phyloP scores from a whole-genome alignment of 257 asterid genomes.

The Solanum pimpinellifolium region DNA sequence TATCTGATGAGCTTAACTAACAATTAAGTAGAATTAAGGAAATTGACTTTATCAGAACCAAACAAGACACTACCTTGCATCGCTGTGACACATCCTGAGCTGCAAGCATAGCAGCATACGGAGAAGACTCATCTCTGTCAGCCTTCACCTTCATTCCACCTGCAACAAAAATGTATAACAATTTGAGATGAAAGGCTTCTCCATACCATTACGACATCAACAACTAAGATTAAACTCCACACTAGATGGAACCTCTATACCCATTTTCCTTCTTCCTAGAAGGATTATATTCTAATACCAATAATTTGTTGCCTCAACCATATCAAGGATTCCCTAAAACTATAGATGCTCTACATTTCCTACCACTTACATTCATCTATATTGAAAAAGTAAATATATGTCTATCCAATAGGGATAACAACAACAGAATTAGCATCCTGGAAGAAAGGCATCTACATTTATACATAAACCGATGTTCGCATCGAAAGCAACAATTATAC shows the following conservation, averaged over 20 bases:
- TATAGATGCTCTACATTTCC: neutral
- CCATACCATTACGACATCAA: neutral
- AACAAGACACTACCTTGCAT: slow-evolving; percentile 55
- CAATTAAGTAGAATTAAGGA: neutral
- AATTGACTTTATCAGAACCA: neutral
- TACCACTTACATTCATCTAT: neutral
- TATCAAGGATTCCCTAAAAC: neutral
- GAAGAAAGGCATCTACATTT: neutral
- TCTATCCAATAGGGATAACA: neutral
- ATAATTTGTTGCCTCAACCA: neutral
- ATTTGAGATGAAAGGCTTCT: neutral
- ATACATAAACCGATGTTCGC: neutral
- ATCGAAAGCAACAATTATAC: neutral
- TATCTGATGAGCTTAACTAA: neutral
- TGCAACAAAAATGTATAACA: neutral
- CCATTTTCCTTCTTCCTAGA: neutral
- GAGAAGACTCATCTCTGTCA: slow-evolving; percentile 92
- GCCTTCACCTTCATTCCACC: slow-evolving; percentile 97
- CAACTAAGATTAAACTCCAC: neutral
- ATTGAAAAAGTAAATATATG: neutral
- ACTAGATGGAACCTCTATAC: neutral
- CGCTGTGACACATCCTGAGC: slow-evolving; percentile 80
- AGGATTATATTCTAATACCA: neutral
- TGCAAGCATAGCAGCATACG: slow-evolving; percentile 97
- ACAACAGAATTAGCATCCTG: neutral